A percentile compares a stretch with the other conserved stretches of the same genome.
Evolutionary conservation across 257 asterid genomes (phyloP).

Genomic region (Solanum bulbocastanum): DNA sequence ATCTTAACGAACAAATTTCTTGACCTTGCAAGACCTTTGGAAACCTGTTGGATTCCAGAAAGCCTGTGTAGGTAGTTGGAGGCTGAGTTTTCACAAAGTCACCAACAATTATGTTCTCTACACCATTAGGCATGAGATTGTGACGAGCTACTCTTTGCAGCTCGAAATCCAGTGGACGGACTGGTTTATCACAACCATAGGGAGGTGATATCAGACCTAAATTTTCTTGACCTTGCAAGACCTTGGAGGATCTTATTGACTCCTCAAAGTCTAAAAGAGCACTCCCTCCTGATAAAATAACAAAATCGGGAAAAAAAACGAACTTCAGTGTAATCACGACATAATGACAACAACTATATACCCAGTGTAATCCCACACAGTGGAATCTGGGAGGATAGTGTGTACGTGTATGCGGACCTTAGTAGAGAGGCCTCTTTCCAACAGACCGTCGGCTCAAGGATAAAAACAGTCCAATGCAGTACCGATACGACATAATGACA

Average conservation of each 20-base stretch:
- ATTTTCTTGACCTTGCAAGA: constrained; percentile 99
- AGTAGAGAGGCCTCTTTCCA: background rate
- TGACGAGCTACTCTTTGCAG: constrained; percentile 33
- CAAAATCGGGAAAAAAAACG: background rate
- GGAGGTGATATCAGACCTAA: constrained; percentile 55
- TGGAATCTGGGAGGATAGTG: background rate
- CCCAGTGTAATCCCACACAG: background rate
- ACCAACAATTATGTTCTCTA: constrained; percentile 34
- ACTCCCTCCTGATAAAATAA: constrained; percentile 40
- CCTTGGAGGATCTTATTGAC: constrained; percentile 87
- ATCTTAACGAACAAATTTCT: constrained; percentile 86
- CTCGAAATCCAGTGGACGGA: constrained; percentile 58
- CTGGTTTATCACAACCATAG: constrained; percentile 50
- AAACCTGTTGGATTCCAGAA: constrained; percentile 83
- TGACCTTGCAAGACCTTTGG: constrained; percentile 99
- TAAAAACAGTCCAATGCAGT: background rate
- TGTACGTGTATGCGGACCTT: background rate
- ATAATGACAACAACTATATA: background rate
- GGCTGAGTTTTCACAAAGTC: constrained; percentile 51
- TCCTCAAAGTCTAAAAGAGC: constrained; percentile 89
- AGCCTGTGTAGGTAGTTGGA: constrained; percentile 62
- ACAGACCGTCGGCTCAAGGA: background rate
- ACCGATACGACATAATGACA: background rate
- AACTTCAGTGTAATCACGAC: background rate
- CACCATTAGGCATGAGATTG: constrained; percentile 33